Conservation (phyloP, 2,329 filamentous ascomycete genomes). For the Alternaria atra region DNA sequence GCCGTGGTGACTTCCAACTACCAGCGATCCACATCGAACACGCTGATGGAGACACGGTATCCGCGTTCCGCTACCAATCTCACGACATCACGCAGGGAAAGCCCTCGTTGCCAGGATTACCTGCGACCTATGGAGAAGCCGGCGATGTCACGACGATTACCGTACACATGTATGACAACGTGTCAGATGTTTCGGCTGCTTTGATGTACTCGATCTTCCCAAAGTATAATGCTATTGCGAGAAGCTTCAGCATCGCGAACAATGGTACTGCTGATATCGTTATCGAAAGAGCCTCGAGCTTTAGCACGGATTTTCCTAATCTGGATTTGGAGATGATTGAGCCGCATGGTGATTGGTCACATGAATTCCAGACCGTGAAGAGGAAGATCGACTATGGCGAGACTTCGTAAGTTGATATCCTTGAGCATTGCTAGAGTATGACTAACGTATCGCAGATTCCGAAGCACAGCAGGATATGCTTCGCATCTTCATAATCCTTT, state of each 20-base stretch:
- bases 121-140: constrained; percentile 66
- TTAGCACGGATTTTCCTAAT: constrained; percentile 69
- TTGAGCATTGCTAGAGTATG: background rate
- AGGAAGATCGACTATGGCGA: constrained; percentile 65
- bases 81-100: constrained; percentile 66
- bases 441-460: constrained; percentile 59
- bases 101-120: constrained; percentile 64
- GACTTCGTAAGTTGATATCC: constrained; percentile 32
- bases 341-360: constrained; percentile 69
- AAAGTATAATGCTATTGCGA: constrained; percentile 66
- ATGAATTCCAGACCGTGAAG: constrained; percentile 65
- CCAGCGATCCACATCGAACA: constrained; percentile 70
- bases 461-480: constrained; percentile 68
- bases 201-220: constrained; percentile 72
- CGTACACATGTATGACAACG: constrained; percentile 67
- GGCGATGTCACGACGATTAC: constrained; percentile 67
- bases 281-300: constrained; percentile 66
- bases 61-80: constrained; percentile 66
- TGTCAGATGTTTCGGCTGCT: constrained; percentile 66
- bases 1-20: constrained; percentile 69
- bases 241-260: constrained; percentile 70
- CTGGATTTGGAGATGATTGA: constrained; percentile 70
- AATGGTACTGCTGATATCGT: constrained; percentile 62
- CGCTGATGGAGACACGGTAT: constrained; percentile 66
- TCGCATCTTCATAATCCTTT: constrained; percentile 73